Base-by-base conservation (phyloP, 2,329 filamentous ascomycete genomes). In the Fusarium camptoceras region DNA sequence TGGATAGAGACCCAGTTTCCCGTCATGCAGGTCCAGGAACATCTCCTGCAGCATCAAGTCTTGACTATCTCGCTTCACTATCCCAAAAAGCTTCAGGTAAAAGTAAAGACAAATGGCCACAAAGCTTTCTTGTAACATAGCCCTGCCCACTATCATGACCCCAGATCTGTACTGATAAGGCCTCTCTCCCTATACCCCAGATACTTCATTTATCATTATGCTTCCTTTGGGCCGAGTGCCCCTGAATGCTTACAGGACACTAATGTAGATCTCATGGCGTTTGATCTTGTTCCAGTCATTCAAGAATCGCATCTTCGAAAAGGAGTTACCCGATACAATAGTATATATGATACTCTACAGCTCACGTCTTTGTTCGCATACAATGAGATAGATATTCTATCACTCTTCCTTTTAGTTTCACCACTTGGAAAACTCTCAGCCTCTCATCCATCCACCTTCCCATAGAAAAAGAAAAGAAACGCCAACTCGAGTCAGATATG, bases 121-220 rank as follows among this genome's bases (percentile, higher is more conserved):
- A 57, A 58, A 28, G 28, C 12, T 24, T 25, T 49, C 28, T 53
- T 43, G n/a, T 39, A 37, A 47, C 43, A 51, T 15, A 46, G 16
- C 16, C 25, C 25, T 39, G 18, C n/a, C n/a, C 37, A 16, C 28
- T 31, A 16, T 37, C 30, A 31, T 50, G 46, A 20, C 63, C 54
- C 63, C 63, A 46, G 57, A 59, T 64, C 47, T 50, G 12, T 48
- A 55, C 57, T 72, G 72, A 74, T 74, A 74, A 74, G 72, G 54
- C 61, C n/a, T n/a, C 18, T 37, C 27, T 44, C 67, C 67, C 37
- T 64, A 68, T 48, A 46, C 47, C 56, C 57, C 57, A 59, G 62
- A 65, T 68, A 60, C 24, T 51, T 34, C 24, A 37, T 37, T n/a
- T 37, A 37, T 7, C 34, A 37, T n/a, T 18, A 51, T 39, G 31